These are phyloP conservation scores for Diaporthe sp. DNA, from an alignment of 2,329 filamentous ascomycete genomes.

Conservation along the genomic window DNA sequence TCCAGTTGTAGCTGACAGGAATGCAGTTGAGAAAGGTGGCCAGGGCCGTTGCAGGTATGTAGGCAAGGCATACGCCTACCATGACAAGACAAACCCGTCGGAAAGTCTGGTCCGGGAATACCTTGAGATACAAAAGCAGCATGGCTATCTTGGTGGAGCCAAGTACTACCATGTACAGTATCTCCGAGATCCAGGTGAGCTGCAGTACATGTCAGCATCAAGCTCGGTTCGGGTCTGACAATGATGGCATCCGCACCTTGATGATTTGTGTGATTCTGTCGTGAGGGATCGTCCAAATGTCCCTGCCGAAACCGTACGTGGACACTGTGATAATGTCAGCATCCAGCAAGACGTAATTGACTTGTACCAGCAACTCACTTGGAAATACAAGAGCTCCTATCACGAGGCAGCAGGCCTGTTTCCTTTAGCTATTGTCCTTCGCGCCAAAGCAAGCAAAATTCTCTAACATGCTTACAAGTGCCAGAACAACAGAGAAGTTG, in stretches of 20 bases:
- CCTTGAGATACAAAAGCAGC: slow-evolving; percentile 1
- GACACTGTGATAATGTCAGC: background rate
- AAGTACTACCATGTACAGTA: background rate
- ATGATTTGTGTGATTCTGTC: background rate
- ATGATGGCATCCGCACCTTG: background rate
- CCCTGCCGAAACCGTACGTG: slow-evolving; percentile 2
- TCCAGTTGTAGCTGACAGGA: slow-evolving; percentile 19
- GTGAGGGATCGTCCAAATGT: slow-evolving; percentile 13
- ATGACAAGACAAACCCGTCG: background rate
- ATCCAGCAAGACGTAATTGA: background rate
- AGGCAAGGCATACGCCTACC: background rate
- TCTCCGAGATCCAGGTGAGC: slow-evolving; percentile 12
- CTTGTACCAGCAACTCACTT: background rate
- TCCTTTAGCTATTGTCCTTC: background rate
- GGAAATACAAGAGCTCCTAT: background rate
- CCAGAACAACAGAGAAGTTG: background rate
- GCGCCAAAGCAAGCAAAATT: background rate
- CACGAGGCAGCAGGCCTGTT: background rate
- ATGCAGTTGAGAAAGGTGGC: slow-evolving; percentile 8
- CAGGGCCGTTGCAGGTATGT: background rate
- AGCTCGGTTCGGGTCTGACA: background rate
- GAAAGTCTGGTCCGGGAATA: slow-evolving; percentile 2
- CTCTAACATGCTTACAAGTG: background rate
- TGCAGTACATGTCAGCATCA: background rate
- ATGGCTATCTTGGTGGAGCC: slow-evolving; percentile 3